Evolutionary conservation across 2,329 filamentous ascomycete genomes (phyloP).

Genomic region (Pseudocercospora vitis): DNA sequence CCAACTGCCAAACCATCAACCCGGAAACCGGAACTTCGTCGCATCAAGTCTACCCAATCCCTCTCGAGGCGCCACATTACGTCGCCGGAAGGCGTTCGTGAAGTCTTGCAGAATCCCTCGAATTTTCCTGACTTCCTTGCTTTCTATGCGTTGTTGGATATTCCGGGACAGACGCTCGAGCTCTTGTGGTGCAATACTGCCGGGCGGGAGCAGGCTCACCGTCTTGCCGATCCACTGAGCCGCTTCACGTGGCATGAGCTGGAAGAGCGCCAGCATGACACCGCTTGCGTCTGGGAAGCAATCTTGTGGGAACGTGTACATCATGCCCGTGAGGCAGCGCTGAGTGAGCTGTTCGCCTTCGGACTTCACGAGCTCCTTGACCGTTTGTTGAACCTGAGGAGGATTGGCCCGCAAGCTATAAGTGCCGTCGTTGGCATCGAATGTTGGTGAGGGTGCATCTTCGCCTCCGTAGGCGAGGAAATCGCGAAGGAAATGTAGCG

Average conservation of each 20-base stretch:
- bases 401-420: slow-evolving; percentile 57
- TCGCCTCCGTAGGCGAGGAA: slow-evolving; percentile 83
- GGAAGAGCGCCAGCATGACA: slow-evolving; percentile 85
- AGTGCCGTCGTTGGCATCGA: slow-evolving; percentile 53
- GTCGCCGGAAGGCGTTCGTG: slow-evolving; percentile 86
- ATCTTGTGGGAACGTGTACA: slow-evolving; percentile 96
- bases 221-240: slow-evolving; percentile 81
- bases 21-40: slow-evolving; percentile 74
- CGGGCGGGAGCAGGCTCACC: slow-evolving; percentile 76
- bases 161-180: slow-evolving; percentile 76
- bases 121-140: slow-evolving; percentile 73
- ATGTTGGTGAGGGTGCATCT: slow-evolving; percentile 61
- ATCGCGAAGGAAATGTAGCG: slow-evolving; percentile 89
- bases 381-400: slow-evolving; percentile 67
- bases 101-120: slow-evolving; percentile 90
- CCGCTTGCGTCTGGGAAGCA: slow-evolving; percentile 94
- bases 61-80: slow-evolving; percentile 93
- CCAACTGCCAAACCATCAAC: slow-evolving; percentile 28
- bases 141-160: slow-evolving; percentile 71
- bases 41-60: slow-evolving; percentile 86
- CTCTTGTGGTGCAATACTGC: slow-evolving; percentile 77
- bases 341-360: slow-evolving; percentile 77
- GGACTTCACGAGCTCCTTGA: slow-evolving; percentile 68
- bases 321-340: slow-evolving; percentile 93
- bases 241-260: slow-evolving; percentile 77